Conservation (phyloP, 371 early-diverging fungal genomes). For the Circinella minor region DNA sequence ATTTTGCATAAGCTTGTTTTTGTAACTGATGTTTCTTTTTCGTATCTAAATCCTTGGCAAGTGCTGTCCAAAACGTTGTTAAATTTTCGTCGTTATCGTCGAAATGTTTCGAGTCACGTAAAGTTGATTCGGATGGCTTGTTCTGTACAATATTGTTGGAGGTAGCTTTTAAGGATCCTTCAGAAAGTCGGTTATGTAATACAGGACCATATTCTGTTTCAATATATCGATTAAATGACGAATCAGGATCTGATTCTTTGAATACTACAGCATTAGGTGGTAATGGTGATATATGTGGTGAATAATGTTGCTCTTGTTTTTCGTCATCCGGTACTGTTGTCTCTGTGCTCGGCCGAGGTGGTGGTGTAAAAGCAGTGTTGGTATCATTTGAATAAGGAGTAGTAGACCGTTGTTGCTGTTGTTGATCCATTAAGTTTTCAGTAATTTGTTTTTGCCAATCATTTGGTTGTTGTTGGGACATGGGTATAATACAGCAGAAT, state of each 20-base stretch:
- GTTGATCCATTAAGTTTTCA: not conserved
- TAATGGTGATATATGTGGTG: slow-evolving; percentile 12
- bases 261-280: slow-evolving; percentile 19
- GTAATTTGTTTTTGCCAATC: slow-evolving; percentile 5
- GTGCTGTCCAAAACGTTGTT: slow-evolving; percentile 15
- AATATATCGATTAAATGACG: slow-evolving; percentile 17
- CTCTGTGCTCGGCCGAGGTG: slow-evolving; percentile 7
- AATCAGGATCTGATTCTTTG: slow-evolving; percentile 8
- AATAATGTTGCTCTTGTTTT: not conserved
- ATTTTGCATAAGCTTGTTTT: not conserved
- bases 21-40: slow-evolving; percentile 7
- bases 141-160: slow-evolving; percentile 4
- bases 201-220: slow-evolving; percentile 14
- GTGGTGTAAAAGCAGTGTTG: not conserved
- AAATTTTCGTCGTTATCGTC: slow-evolving; percentile 6
- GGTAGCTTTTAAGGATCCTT: not conserved
- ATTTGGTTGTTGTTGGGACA: slow-evolving; percentile 2
- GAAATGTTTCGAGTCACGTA: slow-evolving; percentile 7
- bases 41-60: slow-evolving; percentile 18
- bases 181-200: slow-evolving; percentile 17
- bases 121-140: slow-evolving; percentile 17
- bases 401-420: not conserved
- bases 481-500: not conserved
- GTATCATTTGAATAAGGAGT: slow-evolving; percentile 2
- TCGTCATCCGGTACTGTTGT: slow-evolving; percentile 7